phyloP scores from a whole-genome alignment of 2,329 filamentous ascomycete species.

The Didymella keratinophila region DNA sequence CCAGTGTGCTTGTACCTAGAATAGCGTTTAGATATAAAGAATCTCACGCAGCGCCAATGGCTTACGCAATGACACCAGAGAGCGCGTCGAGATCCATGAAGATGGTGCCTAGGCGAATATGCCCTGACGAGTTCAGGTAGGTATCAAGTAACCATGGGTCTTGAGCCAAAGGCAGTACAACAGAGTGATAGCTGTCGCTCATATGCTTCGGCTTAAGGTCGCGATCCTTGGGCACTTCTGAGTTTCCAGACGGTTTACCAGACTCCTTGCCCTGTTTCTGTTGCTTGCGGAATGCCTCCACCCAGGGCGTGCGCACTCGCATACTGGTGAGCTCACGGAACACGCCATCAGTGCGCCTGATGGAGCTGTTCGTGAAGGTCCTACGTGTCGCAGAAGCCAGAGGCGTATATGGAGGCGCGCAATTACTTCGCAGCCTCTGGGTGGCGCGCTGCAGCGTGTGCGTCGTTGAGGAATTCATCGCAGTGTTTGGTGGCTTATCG shows the following conservation, averaged over 20 bases:
- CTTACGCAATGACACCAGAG: constrained; percentile 72
- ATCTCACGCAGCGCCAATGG: constrained; percentile 63
- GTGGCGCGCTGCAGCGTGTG: constrained; percentile 31
- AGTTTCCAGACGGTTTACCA: constrained; percentile 40
- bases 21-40: constrained; percentile 24
- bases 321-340: constrained; percentile 60
- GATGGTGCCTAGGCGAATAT: constrained; percentile 74
- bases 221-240: constrained; percentile 55
- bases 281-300: constrained; percentile 68
- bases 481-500: constrained; percentile 18
- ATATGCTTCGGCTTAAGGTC: constrained; percentile 72
- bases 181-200: constrained; percentile 73
- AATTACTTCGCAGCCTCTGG: constrained; percentile 15
- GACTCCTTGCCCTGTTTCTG: constrained; percentile 50
- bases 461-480: constrained; percentile 35
- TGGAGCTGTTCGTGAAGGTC: constrained; percentile 37
- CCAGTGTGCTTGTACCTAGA: constrained; percentile 71
- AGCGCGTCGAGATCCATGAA: constrained; percentile 84
- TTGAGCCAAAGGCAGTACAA: constrained; percentile 73
- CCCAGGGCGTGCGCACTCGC: constrained; percentile 69
- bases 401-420: neutral
- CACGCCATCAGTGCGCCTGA: constrained; percentile 62
- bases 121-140: constrained; percentile 78
- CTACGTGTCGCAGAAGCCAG: constrained; percentile 15
- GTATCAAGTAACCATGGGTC: constrained; percentile 81